phyloP scores from a whole-genome alignment of 148 eudicot genomes.

The Polygonum aviculare region DNA sequence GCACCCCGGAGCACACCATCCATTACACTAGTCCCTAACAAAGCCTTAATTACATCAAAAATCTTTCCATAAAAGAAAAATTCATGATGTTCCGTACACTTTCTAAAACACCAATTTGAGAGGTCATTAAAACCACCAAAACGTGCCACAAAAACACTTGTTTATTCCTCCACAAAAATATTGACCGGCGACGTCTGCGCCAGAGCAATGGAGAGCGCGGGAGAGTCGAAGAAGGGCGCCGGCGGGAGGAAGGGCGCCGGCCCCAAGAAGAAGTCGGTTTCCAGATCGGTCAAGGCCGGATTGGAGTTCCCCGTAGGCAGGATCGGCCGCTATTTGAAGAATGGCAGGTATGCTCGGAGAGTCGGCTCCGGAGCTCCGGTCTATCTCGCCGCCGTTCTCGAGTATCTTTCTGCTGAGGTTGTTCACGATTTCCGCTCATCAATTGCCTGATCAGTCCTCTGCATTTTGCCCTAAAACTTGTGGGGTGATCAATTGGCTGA shows the following conservation, averaged over 20 bases:
- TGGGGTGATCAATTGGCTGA: too few species aligned
- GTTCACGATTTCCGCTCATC: neutral
- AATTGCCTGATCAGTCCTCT: neutral
- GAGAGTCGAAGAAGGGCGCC: conserved; percentile 7
- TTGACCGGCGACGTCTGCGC: neutral
- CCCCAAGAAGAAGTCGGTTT: conserved; percentile 11
- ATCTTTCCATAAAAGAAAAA: too few species aligned
- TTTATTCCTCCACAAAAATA: neutral
- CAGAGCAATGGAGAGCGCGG: conserved; percentile 5
- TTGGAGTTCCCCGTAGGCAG: conserved; percentile 12
- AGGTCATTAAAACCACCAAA: too few species aligned
- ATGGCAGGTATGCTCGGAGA: conserved; percentile 9
- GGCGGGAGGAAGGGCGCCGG: conserved; percentile 7
- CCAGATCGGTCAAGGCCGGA: conserved; percentile 10
- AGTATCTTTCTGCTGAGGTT: conserved; percentile 15
- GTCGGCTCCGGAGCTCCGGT: conserved; percentile 15
- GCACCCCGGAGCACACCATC: too few species aligned
- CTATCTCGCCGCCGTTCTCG: conserved; percentile 14
- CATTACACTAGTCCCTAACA: too few species aligned
- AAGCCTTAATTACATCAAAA: too few species aligned
- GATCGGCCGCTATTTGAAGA: conserved; percentile 9
- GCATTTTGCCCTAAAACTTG: neutral
- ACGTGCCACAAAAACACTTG: too few species aligned
- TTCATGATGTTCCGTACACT: too few species aligned
- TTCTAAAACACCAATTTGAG: too few species aligned